Evolutionary conservation across 2,329 filamentous ascomycete genomes (phyloP), one percentile per base, ranked within the genome.

Genomic region (Fusarium mundagurra): DNA sequence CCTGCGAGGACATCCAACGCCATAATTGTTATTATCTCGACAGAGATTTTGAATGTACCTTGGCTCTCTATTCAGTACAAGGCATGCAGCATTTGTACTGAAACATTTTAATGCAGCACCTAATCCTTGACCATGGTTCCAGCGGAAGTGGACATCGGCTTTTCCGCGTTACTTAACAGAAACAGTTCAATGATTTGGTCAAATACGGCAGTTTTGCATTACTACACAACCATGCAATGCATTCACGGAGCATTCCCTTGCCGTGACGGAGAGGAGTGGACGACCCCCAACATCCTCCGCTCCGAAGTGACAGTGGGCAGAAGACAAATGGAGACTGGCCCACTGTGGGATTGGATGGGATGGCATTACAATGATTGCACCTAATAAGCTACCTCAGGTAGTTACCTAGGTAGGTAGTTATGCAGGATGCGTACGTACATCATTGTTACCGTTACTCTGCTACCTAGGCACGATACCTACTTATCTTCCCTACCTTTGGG

Each of bases 141-240:
- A 54, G 36, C 33, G 31, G 48, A 54, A 55, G 62, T 61, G 62
- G 53, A 17, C 33, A 36, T 43, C 38, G 14, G 31, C 31, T 53
- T 55, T 64, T 54, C 47, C 34, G 59, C 29, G 45, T 39, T 43
- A 24, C 54, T 38, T 20, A 51, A 31, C 27, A 44, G 27, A 57
- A 44, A 24, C 29, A 50, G 43, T 34, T 22, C n/a, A 27, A 62
- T 54, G 33, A 17, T 51, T 44, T 51, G 66, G 45, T 64, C 33
- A 51, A 61, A 41, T 54, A 62, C 47, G 61, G 61, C 66, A 71
- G 53, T 58, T 71, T 41, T 62, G 51, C 53, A 36, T 51, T 43
- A 39, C 71, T 54, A 67, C 47, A 54, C 51, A 57, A 44, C 50
- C n/a, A 47, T 33, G 33, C 61, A 71, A 44, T 41, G 39, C 51